phyloP scores from a whole-genome alignment of 192 early-diverging fungal species.

The Helicostylum pulchrum region DNA sequence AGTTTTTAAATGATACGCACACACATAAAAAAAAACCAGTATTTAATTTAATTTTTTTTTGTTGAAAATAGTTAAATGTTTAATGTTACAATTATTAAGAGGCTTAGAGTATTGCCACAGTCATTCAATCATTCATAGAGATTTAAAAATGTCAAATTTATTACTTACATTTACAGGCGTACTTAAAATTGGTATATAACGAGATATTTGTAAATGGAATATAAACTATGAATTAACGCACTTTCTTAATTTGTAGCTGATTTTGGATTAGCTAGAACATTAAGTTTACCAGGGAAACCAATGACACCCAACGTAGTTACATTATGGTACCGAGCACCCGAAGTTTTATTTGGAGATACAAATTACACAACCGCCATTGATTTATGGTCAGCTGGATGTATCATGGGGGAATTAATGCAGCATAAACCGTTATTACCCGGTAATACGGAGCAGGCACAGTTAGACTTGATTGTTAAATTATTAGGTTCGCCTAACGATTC shows the following conservation, averaged over 20 bases:
- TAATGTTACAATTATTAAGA: constrained; percentile 68
- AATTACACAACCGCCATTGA: constrained; percentile 73
- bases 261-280: constrained; percentile 75
- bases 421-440: constrained; percentile 77
- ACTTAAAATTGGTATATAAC: constrained; percentile 66
- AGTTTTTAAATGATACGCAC: neutral
- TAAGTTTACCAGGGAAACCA: constrained; percentile 53
- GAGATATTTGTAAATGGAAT: neutral
- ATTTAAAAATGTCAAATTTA: constrained; percentile 79
- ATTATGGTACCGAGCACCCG: constrained; percentile 83
- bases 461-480: constrained; percentile 67
- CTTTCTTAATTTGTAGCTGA: constrained; percentile 48
- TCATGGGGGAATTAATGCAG: constrained; percentile 80
- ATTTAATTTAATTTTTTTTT: neutral
- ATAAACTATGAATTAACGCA: neutral
- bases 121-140: constrained; percentile 61
- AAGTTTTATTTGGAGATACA: constrained; percentile 71
- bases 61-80: constrained; percentile 56
- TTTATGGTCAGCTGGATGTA: constrained; percentile 83
- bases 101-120: constrained; percentile 71
- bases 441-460: constrained; percentile 73
- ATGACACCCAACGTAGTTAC: constrained; percentile 87
- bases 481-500: constrained; percentile 71
- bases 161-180: constrained; percentile 63
- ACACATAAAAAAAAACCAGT: neutral